Evolutionary conservation across 78 protist genomes (phyloP).

Genomic region (Protostelium mycophagum): DNA sequence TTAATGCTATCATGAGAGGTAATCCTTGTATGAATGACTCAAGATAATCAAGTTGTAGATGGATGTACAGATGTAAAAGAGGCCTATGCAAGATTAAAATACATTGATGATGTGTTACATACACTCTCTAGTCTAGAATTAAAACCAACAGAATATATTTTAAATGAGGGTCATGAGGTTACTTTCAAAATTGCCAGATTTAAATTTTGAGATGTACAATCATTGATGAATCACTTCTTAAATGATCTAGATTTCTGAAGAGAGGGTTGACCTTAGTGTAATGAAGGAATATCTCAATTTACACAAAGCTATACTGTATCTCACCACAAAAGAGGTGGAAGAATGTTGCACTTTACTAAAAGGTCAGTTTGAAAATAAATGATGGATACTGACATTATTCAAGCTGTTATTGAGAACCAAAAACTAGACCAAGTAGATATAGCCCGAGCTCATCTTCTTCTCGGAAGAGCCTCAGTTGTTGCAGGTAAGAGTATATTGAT

Average conservation of each 20-base stretch:
- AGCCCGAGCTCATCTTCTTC: background rate
- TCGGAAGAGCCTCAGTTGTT: too few species aligned
- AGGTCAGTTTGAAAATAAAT: background rate
- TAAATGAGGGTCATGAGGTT: background rate
- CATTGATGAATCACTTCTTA: too few species aligned
- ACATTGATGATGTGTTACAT: too few species aligned
- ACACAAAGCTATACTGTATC: background rate
- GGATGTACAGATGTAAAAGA: background rate
- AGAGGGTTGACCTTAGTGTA: background rate
- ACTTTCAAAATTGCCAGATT: background rate
- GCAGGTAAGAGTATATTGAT: too few species aligned
- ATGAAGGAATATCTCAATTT: background rate
- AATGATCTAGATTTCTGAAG: too few species aligned
- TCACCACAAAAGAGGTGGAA: background rate
- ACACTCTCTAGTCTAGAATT: too few species aligned
- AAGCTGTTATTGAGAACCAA: background rate
- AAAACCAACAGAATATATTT: too few species aligned
- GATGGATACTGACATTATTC: background rate
- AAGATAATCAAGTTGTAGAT: background rate
- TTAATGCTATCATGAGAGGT: background rate
- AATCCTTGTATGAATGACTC: too few species aligned
- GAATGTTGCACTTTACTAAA: background rate
- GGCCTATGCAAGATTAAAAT: background rate
- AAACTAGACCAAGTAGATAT: background rate
- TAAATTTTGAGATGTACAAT: background rate